A percentile compares a stretch with the other conserved stretches of the same genome.
phyloP scores from a whole-genome alignment of 169 alveolate genomes.

The Miamiensis avidus region DNA sequence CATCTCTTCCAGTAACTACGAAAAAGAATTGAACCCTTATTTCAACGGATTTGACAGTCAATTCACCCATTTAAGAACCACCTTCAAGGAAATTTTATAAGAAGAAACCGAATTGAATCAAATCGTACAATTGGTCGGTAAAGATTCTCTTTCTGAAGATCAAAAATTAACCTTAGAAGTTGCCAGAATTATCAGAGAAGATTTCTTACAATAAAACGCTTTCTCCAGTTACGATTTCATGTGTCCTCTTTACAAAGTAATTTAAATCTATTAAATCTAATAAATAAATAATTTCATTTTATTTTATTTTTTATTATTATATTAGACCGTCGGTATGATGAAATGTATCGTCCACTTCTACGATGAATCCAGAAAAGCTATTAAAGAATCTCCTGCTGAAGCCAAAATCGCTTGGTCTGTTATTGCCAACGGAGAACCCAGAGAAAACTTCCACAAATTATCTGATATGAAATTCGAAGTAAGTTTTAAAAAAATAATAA shows the following conservation, averaged over 20 bases:
- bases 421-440: constrained; percentile 67
- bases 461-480: constrained; percentile 93
- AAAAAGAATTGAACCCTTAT: constrained; percentile 93
- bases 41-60: constrained; percentile 94
- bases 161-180: constrained; percentile 77
- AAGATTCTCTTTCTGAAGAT: constrained; percentile 97
- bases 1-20: constrained; percentile 96
- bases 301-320: neutral
- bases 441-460: constrained; percentile 81
- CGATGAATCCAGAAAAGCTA: constrained; percentile 91
- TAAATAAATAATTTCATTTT: neutral
- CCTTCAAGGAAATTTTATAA: constrained; percentile 93
- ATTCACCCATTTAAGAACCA: constrained; percentile 90
- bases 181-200: constrained; percentile 98
- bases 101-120: constrained; percentile 97
- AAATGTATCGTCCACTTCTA: constrained; percentile 92
- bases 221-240: constrained; percentile 97
- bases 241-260: constrained; percentile 92
- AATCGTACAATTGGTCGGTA: constrained; percentile 98
- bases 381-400: constrained; percentile 65
- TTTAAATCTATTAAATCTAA: neutral
- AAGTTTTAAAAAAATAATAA: constrained; percentile 88
- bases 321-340: constrained; percentile 97
- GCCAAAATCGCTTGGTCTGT: constrained; percentile 52
- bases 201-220: constrained; percentile 97